Evolutionary conservation across 176 grass and related monocot species (phyloP).

Genomic region (Phoenix dactylifera): DNA sequence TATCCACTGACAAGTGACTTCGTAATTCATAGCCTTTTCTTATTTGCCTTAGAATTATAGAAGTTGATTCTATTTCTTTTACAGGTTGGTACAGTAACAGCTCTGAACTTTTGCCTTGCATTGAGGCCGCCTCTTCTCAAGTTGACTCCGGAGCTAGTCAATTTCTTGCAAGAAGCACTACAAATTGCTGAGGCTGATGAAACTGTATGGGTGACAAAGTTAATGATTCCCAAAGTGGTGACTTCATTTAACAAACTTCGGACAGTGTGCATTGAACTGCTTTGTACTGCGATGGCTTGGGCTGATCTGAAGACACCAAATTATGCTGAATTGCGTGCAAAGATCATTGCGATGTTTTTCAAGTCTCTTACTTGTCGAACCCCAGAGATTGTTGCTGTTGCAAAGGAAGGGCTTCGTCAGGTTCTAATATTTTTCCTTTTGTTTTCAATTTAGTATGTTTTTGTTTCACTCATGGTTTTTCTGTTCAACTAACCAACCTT

Average conservation of each 20-base stretch:
- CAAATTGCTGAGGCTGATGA: conserved; percentile 99
- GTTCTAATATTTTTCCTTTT: conserved; percentile 14
- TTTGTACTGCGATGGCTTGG: conserved; percentile 99
- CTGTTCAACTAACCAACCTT: too few species aligned
- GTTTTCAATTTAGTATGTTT: too few species aligned
- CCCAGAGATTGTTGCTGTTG: conserved; percentile 88
- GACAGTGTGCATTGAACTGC: conserved; percentile 93
- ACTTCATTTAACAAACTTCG: conserved; percentile 88
- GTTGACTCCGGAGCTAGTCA: conserved; percentile 74
- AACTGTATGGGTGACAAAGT: conserved; percentile 86
- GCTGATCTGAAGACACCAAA: conserved; percentile 77
- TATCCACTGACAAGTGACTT: not conserved
- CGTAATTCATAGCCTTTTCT: too few species aligned
- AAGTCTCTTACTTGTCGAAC: conserved; percentile 94
- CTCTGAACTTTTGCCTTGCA: conserved; percentile 92
- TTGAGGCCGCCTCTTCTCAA: conserved; percentile 95
- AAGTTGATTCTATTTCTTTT: conserved; percentile 6
- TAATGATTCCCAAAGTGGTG: conserved; percentile 93
- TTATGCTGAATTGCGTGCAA: conserved; percentile 77
- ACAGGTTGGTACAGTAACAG: conserved; percentile 95
- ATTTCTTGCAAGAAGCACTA: conserved; percentile 96
- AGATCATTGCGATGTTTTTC: conserved; percentile 99
- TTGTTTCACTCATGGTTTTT: too few species aligned
- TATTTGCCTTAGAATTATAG: too few species aligned
- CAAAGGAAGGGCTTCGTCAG: conserved; percentile 98